phyloP scores from a whole-genome alignment of 83 land plant species.

The Larix sibirica region DNA sequence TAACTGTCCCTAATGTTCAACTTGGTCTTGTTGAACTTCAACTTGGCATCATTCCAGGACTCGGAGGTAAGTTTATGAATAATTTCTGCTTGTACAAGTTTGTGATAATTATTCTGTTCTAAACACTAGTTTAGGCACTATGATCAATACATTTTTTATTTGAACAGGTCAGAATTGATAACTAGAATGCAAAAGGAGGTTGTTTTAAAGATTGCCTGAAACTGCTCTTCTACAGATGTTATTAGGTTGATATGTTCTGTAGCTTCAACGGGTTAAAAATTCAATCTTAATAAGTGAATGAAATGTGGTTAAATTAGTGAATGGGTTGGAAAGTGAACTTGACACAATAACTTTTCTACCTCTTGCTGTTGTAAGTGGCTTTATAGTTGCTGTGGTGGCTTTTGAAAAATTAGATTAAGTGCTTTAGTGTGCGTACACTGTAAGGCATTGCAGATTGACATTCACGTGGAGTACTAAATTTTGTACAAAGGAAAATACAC shows the following conservation, averaged over 20 bases:
- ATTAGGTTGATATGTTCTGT: neutral
- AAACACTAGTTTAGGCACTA: neutral
- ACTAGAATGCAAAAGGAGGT: neutral
- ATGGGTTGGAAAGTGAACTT: neutral
- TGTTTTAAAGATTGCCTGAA: neutral
- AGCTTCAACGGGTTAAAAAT: neutral
- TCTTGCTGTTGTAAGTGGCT: too few relatives aligned
- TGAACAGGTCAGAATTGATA: neutral
- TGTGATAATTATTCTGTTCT: constrained; percentile 3
- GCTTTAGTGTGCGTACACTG: too few relatives aligned
- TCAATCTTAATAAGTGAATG: neutral
- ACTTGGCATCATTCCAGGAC: constrained; percentile 55
- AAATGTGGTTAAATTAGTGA: neutral
- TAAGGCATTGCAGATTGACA: too few relatives aligned
- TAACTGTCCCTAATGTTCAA: constrained; percentile 37
- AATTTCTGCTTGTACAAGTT: neutral
- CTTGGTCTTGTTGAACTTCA: constrained; percentile 55
- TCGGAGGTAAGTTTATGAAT: constrained; percentile 36
- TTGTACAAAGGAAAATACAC: too few relatives aligned
- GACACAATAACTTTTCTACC: too few relatives aligned
- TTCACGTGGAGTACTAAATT: too few relatives aligned
- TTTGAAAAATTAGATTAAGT: too few relatives aligned
- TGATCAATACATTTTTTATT: constrained; percentile 6
- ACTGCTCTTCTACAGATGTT: neutral
- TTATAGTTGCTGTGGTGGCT: too few relatives aligned